Percentiles rank a stretch among this genome's conserved stretches.
These are phyloP conservation scores for Colletotrichum sojae DNA, from an alignment of 2,329 filamentous ascomycete species.

Conservation along the genomic window DNA sequence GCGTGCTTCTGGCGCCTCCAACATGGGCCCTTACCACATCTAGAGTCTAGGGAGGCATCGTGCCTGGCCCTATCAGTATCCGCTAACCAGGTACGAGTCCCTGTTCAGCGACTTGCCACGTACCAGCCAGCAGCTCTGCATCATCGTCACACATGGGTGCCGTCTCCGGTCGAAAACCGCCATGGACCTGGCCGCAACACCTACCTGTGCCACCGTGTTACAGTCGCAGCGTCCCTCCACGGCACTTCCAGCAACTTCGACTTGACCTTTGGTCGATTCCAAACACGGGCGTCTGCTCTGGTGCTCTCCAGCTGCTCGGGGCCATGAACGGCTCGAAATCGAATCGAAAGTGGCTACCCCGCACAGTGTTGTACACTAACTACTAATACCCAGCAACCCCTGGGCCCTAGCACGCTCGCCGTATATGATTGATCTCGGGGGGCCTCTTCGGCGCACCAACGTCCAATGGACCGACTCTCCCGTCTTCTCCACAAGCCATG, in stretches of 20 bases:
- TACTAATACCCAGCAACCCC: neutral
- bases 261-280: neutral
- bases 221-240: neutral
- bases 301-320: neutral
- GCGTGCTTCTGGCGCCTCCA: slow-evolving; percentile 1
- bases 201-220: neutral
- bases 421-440: neutral
- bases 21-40: no score
- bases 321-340: neutral
- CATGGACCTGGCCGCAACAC: neutral
- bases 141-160: slow-evolving; percentile 16
- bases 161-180: slow-evolving; percentile 1
- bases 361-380: slow-evolving; percentile 7
- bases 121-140: slow-evolving; percentile 3
- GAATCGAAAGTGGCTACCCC: slow-evolving; percentile 8
- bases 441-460: slow-evolving; percentile 12
- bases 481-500: slow-evolving; percentile 15
- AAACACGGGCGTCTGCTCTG: neutral
- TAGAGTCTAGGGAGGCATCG: neutral
- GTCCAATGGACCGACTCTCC: slow-evolving; percentile 25
- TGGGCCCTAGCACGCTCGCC: neutral
- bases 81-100: slow-evolving; percentile 25
- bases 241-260: neutral
- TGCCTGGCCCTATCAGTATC: slow-evolving; percentile 21
- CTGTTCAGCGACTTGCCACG: slow-evolving; percentile 13